Evolutionary conservation across 495 filamentous ascomycete genomes (phyloP).

Genomic region (Hypoxylon intermedium): DNA sequence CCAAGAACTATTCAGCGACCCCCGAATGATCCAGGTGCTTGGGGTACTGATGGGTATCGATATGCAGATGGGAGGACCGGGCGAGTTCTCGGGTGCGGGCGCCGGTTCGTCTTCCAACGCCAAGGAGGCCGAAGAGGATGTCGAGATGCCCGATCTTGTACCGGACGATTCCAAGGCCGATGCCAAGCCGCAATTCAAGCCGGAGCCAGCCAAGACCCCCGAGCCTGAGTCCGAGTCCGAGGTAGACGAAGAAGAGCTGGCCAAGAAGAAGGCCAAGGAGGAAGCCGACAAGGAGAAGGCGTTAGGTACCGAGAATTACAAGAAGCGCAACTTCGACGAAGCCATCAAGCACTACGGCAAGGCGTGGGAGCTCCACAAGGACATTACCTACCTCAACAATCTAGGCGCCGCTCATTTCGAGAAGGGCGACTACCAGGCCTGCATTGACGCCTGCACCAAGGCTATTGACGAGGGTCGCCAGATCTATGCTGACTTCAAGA

Average conservation of each 20-base stretch:
- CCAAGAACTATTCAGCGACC: constrained; percentile 83
- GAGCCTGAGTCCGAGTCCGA: constrained; percentile 69
- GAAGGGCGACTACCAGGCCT: constrained; percentile 87
- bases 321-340: constrained; percentile 93
- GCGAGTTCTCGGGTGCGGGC: constrained; percentile 54
- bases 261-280: constrained; percentile 87
- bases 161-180: no score
- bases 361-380: constrained; percentile 93
- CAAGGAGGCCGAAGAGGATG: constrained; percentile 72
- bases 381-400: constrained; percentile 98
- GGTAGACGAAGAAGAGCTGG: constrained; percentile 79
- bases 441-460: constrained; percentile 84
- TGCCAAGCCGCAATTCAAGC: constrained; percentile 56
- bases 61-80: constrained; percentile 77
- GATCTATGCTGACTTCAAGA: constrained; percentile 92
- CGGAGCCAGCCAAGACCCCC: constrained; percentile 59
- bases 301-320: constrained; percentile 93
- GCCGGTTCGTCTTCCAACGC: constrained; percentile 43
- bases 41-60: constrained; percentile 93
- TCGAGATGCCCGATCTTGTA: constrained; percentile 76
- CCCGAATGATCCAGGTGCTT: constrained; percentile 90
- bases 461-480: constrained; percentile 89
- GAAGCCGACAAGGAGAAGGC: constrained; percentile 95
- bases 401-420: constrained; percentile 93
- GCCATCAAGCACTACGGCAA: constrained; percentile 95